Evolutionary conservation across 1,139 yeast genomes (phyloP), one percentile per base, ranked within the genome.

Genomic region (Ogataea hybrid): DNA sequence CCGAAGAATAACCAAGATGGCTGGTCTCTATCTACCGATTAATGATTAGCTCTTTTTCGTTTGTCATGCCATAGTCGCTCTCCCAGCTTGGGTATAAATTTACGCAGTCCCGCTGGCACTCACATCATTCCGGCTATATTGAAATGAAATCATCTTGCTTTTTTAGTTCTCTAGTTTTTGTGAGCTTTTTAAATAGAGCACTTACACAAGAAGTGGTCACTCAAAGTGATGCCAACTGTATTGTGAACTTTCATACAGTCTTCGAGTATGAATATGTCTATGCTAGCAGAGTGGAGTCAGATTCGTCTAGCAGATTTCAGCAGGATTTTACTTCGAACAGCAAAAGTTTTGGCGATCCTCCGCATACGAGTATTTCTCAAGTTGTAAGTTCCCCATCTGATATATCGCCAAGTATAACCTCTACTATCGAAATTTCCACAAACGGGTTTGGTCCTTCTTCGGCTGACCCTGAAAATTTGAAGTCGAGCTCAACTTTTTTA

Each of bases 231-330:
- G 27, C 4, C n/a, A 23, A 30, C 9, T 52, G 56, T 39, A 27
- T 38, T 6, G 39, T 48, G 7, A 50, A 44, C 29, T 50, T 46
- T 20, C 52, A 52, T 30, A 52, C 57, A 2, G 46, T 41, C n/a
- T 25, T 36, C 11, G 40, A 40, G 31, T 35, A 34, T 25, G 52
- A 50, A 25, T 50, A 46, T 27, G 52, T 51, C 6, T 48, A 48
- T 28, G 46, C 43, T 16, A 18, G 20, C 20, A 6, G 20, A 7
- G 7, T 6, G 8, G 8, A 18, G 18, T 17, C 18, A 17, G 18
- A 17, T 17, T 17, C 18, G 18, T 17, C 18, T 17, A 17, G 6
- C 18, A 17, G 6, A 3, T 14, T 23, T 8, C 32, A 15, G 10
- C 12, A 2, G 8, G 27, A 11, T 23, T 23, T 12, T 10, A 11